Evolutionary conservation across 2,329 filamentous ascomycete species (phyloP).

Genomic region (Aspergillus latus): DNA sequence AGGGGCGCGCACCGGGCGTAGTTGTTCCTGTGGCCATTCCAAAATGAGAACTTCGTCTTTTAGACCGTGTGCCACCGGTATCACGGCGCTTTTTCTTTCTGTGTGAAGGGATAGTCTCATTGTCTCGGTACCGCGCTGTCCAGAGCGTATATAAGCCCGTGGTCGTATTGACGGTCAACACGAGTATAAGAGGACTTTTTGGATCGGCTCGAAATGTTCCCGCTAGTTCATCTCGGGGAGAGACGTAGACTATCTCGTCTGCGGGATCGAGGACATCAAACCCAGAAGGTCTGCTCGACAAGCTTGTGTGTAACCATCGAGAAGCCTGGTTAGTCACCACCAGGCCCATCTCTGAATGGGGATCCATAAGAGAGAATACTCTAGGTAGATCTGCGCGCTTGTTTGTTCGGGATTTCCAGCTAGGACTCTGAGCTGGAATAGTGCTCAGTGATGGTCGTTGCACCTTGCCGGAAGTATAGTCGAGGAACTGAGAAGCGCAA

Average conservation of each 20-base stretch:
- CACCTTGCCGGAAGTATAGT: slow-evolving; percentile 27
- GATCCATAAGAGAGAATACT: slow-evolving; percentile 81
- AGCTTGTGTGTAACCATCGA: slow-evolving; percentile 30
- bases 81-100: slow-evolving; percentile 47
- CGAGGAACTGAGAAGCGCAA: slow-evolving; percentile 30
- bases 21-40: slow-evolving; percentile 66
- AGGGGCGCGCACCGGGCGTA: slow-evolving; percentile 68
- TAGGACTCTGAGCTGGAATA: slow-evolving; percentile 55
- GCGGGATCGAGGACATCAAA: slow-evolving; percentile 67
- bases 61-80: slow-evolving; percentile 65
- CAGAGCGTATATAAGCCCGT: slow-evolving; percentile 79
- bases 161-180: slow-evolving; percentile 77
- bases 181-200: slow-evolving; percentile 63
- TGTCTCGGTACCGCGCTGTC: slow-evolving; percentile 74
- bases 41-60: slow-evolving; percentile 65
- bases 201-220: slow-evolving; percentile 30
- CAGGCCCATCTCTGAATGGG: slow-evolving; percentile 79
- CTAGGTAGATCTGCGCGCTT: slow-evolving; percentile 57
- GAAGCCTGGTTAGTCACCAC: slow-evolving; percentile 61
- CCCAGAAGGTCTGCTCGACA: slow-evolving; percentile 28
- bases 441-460: slow-evolving; percentile 50
- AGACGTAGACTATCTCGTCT: slow-evolving; percentile 83
- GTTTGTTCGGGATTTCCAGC: slow-evolving; percentile 58
- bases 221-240: slow-evolving; percentile 58
- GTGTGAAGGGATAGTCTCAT: slow-evolving; percentile 54